Percentiles rank a stretch among this genome's conserved stretches.
phyloP scores from a whole-genome alignment of 768 basidiomycete genomes.

The Gymnopilus junonius region DNA sequence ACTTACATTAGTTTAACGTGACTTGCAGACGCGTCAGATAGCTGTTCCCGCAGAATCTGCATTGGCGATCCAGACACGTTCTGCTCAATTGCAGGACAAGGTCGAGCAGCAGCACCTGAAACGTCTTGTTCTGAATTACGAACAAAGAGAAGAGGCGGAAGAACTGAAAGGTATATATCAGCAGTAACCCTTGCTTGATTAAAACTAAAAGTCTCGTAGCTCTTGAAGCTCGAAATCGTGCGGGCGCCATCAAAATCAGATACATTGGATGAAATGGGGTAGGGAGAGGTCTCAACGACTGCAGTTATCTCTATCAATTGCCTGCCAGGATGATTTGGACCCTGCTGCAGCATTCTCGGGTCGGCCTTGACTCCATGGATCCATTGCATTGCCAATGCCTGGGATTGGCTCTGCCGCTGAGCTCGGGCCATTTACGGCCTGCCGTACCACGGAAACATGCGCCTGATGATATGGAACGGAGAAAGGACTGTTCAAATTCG shows the following conservation, averaged over 20 bases:
- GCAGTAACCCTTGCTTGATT: background rate
- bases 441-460: background rate
- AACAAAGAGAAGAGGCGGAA: conserved; percentile 87
- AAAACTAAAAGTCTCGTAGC: conserved; percentile 40
- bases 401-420: background rate
- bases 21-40: conserved; percentile 75
- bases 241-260: conserved; percentile 76
- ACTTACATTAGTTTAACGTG: conserved; percentile 5
- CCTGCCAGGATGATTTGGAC: conserved; percentile 1
- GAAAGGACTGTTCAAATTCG: background rate
- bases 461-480: background rate
- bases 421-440: background rate
- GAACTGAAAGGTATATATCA: conserved; percentile 69
- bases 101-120: conserved; percentile 98
- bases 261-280: conserved; percentile 59
- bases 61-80: conserved; percentile 87
- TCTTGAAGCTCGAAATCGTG: conserved; percentile 69
- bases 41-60: conserved; percentile 88
- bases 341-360: background rate
- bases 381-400: background rate
- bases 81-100: conserved; percentile 91
- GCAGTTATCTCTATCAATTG: background rate
- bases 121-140: conserved; percentile 90
- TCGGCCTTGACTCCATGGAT: background rate
- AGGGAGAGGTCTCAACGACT: background rate